Conservation (phyloP, 2,329 filamentous ascomycete species). For the Geosmithia flava region DNA sequence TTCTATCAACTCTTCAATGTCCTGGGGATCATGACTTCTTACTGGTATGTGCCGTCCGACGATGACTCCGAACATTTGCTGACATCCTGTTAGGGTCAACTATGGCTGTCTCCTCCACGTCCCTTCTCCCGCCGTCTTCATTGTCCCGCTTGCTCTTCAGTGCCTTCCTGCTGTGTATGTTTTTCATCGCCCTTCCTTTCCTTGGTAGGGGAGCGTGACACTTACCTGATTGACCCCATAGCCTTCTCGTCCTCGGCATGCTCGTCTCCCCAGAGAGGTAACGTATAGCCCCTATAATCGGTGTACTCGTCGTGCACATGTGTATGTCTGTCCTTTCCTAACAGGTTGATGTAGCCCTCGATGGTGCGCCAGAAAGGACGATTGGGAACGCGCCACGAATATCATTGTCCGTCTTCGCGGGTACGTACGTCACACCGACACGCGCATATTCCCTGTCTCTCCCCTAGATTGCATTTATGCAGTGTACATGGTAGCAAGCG, state of each 20-base stretch:
- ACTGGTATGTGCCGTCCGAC: slow-evolving; percentile 20
- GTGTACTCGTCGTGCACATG: not conserved
- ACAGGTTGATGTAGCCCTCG: slow-evolving; percentile 30
- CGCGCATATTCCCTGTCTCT: not conserved
- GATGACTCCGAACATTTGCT: not conserved
- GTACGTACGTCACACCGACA: slow-evolving; percentile 14
- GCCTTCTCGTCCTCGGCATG: slow-evolving; percentile 46
- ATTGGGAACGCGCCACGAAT: slow-evolving; percentile 49
- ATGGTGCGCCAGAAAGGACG: slow-evolving; percentile 54
- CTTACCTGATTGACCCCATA: slow-evolving; percentile 4
- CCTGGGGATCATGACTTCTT: slow-evolving; percentile 27
- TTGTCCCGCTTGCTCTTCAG: slow-evolving; percentile 54
- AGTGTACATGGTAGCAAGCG: too few species aligned
- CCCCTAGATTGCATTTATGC: not conserved
- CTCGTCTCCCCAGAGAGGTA: slow-evolving; percentile 39
- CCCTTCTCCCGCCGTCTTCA: slow-evolving; percentile 34
- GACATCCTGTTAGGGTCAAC: slow-evolving; percentile 30
- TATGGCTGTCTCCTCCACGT: slow-evolving; percentile 37
- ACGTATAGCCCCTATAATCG: not conserved
- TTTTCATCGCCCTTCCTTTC: not conserved
- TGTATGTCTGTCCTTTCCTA: slow-evolving; percentile 13
- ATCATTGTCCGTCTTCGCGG: slow-evolving; percentile 39
- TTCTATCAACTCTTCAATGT: slow-evolving; percentile 39
- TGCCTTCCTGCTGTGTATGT: slow-evolving; percentile 44
- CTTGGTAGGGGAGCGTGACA: not conserved